Percentiles rank a stretch among this genome's conserved stretches.
These are phyloP conservation scores for Marasmius fiardii DNA, from an alignment of 1,284 basidiomycete genomes.

Conservation along the genomic window DNA sequence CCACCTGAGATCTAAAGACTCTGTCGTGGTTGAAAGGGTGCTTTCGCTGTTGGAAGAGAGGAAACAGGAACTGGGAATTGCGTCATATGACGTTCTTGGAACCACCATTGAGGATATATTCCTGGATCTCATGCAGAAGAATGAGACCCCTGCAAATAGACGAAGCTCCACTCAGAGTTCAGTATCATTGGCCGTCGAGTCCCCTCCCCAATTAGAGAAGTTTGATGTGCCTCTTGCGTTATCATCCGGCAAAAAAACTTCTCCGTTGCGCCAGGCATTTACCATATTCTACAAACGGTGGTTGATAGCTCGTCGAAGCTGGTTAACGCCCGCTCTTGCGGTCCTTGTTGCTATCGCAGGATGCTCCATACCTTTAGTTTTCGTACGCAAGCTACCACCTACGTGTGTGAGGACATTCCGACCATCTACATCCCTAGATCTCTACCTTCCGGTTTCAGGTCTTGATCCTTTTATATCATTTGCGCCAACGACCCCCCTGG, in stretches of 20 bases:
- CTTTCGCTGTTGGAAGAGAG: conserved; percentile 52
- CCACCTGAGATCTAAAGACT: conserved; percentile 57
- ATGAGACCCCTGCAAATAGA: conserved; percentile 1
- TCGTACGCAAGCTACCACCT: conserved; percentile 48
- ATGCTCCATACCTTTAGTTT: conserved; percentile 62
- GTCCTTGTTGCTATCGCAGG: conserved; percentile 63
- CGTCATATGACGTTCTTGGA: conserved; percentile 63
- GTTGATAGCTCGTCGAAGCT: conserved; percentile 64
- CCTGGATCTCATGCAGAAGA: conserved; percentile 59
- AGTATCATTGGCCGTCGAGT: neutral
- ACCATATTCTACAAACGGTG: conserved; percentile 74
- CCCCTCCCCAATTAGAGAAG: neutral
- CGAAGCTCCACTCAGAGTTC: conserved; percentile 3
- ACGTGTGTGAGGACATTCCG: conserved; percentile 43
- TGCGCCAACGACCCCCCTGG: conserved; percentile 14
- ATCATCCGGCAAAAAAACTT: conserved; percentile 46
- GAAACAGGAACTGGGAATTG: conserved; percentile 33
- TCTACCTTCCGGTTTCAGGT: conserved; percentile 46
- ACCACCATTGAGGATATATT: conserved; percentile 83
- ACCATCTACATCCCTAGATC: conserved; percentile 32
- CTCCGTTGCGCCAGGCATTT: conserved; percentile 54
- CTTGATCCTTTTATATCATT: conserved; percentile 22
- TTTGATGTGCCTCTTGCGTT: conserved; percentile 31
- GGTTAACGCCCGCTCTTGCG: conserved; percentile 62
- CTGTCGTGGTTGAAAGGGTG: conserved; percentile 48